These are phyloP conservation scores for Lyophyllum decastes DNA, from an alignment of 768 basidiomycete species.

Conservation along the genomic window DNA sequence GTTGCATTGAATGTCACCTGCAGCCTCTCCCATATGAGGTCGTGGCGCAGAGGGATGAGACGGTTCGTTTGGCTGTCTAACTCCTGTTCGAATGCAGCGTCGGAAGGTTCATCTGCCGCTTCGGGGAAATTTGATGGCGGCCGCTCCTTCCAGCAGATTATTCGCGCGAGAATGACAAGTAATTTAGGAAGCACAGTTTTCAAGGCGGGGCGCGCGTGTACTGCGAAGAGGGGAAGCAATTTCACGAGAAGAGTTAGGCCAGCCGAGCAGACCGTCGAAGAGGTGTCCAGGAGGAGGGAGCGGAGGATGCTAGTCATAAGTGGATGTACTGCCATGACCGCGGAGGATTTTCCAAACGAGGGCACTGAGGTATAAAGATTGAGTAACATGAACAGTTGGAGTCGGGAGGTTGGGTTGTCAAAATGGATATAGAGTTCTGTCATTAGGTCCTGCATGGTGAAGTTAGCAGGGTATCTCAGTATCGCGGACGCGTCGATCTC, in stretches of 20 bases:
- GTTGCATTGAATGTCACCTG: conserved; percentile 59
- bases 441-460: conserved; percentile 61
- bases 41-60: conserved; percentile 46
- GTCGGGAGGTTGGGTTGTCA: conserved; percentile 54
- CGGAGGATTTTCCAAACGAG: conserved; percentile 49
- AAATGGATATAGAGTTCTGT: conserved; percentile 69
- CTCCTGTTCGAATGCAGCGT: conserved; percentile 40
- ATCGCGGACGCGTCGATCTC: conserved; percentile 27
- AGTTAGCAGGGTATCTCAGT: conserved; percentile 3
- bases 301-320: conserved; percentile 65
- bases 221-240: conserved; percentile 73
- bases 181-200: conserved; percentile 64
- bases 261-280: conserved; percentile 68
- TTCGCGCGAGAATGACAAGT: conserved; percentile 66
- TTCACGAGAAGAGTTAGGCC: conserved; percentile 67
- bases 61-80: conserved; percentile 37
- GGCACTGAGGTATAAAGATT: conserved; percentile 59
- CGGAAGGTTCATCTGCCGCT: conserved; percentile 29
- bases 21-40: conserved; percentile 69
- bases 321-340: conserved; percentile 57
- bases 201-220: conserved; percentile 56
- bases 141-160: conserved; percentile 74
- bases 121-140: conserved; percentile 31
- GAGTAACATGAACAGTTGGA: conserved; percentile 71
- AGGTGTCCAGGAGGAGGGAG: conserved; percentile 74